A percentile compares a stretch with the other conserved stretches of the same genome.
Evolutionary conservation across 129 eudicot species (phyloP).

Genomic region (Artemisia argyi): DNA sequence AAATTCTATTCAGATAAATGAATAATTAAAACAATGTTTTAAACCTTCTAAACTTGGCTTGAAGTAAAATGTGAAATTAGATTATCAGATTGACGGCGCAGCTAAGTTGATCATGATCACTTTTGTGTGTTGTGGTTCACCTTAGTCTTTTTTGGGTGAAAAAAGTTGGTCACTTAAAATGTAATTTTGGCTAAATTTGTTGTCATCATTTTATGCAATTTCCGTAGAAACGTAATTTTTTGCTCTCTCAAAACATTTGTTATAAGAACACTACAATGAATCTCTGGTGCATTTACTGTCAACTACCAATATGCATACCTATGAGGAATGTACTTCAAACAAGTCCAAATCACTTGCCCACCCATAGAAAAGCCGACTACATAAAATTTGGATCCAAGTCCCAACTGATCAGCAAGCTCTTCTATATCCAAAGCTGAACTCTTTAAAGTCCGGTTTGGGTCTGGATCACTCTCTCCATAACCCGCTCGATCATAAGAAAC

Average conservation of each 20-base stretch:
- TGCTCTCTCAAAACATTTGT: too few relatives aligned
- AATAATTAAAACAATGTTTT: too few relatives aligned
- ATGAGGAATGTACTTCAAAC: slow-evolving; percentile 77
- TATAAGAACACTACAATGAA: background rate
- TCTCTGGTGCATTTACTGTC: background rate
- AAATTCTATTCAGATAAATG: too few relatives aligned
- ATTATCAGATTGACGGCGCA: too few relatives aligned
- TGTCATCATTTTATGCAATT: background rate
- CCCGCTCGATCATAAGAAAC: slow-evolving; percentile 74
- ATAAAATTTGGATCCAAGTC: slow-evolving; percentile 64
- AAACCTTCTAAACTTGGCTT: too few relatives aligned
- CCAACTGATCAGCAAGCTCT: slow-evolving; percentile 71
- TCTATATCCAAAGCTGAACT: slow-evolving; percentile 60
- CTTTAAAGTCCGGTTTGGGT: slow-evolving; percentile 52
- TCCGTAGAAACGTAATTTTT: too few relatives aligned
- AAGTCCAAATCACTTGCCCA: slow-evolving; percentile 52
- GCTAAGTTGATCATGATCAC: too few relatives aligned
- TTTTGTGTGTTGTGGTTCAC: too few relatives aligned
- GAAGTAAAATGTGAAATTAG: too few relatives aligned
- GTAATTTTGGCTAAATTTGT: background rate
- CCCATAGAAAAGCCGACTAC: slow-evolving; percentile 70
- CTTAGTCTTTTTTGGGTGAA: too few relatives aligned
- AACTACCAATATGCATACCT: slow-evolving; percentile 16
- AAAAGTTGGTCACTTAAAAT: too few relatives aligned
- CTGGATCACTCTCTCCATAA: slow-evolving; percentile 81